Conservation (phyloP, 2,329 filamentous ascomycete genomes). For the Trichothecium sympodiale region DNA sequence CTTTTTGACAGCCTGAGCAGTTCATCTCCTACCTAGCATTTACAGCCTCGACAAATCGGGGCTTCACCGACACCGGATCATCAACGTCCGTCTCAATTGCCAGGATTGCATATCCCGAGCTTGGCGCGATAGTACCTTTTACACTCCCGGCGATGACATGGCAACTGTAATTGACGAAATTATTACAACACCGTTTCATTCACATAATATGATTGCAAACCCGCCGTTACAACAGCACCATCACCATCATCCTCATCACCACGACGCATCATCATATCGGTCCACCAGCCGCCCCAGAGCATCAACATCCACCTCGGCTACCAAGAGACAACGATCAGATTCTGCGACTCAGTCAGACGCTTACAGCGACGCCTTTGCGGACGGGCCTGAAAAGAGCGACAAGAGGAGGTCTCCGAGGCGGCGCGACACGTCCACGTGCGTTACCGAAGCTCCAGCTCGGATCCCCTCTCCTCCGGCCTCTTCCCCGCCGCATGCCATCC, state of each 20-base stretch:
- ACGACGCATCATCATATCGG: slow-evolving; percentile 18
- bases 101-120: slow-evolving; percentile 1
- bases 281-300: slow-evolving; percentile 7
- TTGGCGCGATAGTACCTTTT: neutral
- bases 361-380: neutral
- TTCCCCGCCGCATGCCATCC: slow-evolving; percentile 33
- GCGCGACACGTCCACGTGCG: slow-evolving; percentile 9
- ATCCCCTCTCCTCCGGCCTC: slow-evolving; percentile 45
- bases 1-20: too few species aligned
- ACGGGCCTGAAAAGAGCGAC: neutral
- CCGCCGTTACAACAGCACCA: slow-evolving; percentile 34
- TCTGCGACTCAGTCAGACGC: neutral
- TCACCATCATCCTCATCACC: slow-evolving; percentile 19
- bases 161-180: slow-evolving; percentile 59
- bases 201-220: slow-evolving; percentile 57
- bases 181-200: slow-evolving; percentile 60
- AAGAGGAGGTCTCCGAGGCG: slow-evolving; percentile 1
- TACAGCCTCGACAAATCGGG: too few species aligned
- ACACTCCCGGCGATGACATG: slow-evolving; percentile 36
- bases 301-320: slow-evolving; percentile 3
- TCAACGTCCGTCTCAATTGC: neutral
- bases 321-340: slow-evolving; percentile 5
- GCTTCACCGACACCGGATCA: neutral
- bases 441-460: slow-evolving; percentile 30
- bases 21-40: too few species aligned